A percentile compares a stretch with the other conserved stretches of the same genome.
Conservation (phyloP, 768 basidiomycete genomes). For the Trametes punicea region DNA sequence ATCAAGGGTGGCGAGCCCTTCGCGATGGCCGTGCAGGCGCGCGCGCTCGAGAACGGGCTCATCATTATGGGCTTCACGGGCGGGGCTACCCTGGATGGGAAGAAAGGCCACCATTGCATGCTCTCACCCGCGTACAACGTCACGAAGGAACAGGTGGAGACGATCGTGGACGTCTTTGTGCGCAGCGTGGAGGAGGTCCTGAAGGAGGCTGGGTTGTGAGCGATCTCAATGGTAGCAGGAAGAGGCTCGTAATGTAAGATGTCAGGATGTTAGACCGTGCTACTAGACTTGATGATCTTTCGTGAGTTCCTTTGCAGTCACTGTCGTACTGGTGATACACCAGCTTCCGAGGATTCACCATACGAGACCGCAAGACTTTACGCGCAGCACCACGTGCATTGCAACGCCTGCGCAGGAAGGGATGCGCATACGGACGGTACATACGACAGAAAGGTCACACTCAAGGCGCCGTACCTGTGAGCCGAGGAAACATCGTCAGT, state of each 20-base stretch:
- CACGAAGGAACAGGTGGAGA: constrained; percentile 63
- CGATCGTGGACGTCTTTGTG: constrained; percentile 65
- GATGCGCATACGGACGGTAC: not conserved
- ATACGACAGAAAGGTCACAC: not conserved
- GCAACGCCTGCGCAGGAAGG: not conserved
- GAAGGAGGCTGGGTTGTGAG: constrained; percentile 30
- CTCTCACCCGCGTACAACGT: constrained; percentile 81
- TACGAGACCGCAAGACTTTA: too few species aligned
- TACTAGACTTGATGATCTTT: not conserved
- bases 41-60: constrained; percentile 61
- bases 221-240: not conserved
- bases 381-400: not conserved
- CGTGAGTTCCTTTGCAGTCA: too few species aligned
- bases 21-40: constrained; percentile 68
- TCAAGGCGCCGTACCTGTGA: constrained; percentile 12
- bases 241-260: not conserved
- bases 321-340: too few species aligned
- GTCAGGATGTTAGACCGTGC: not conserved
- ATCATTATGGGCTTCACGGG: constrained; percentile 75
- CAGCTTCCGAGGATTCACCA: too few species aligned
- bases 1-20: constrained; percentile 45
- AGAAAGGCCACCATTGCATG: constrained; percentile 68
- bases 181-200: constrained; percentile 64
- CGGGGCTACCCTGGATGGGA: constrained; percentile 65
- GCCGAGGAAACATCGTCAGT: not conserved